A percentile compares a stretch with the other conserved stretches of the same genome.
Conservation (phyloP, 352 stramenopile species). For the Phytophthora boehmeriae region DNA sequence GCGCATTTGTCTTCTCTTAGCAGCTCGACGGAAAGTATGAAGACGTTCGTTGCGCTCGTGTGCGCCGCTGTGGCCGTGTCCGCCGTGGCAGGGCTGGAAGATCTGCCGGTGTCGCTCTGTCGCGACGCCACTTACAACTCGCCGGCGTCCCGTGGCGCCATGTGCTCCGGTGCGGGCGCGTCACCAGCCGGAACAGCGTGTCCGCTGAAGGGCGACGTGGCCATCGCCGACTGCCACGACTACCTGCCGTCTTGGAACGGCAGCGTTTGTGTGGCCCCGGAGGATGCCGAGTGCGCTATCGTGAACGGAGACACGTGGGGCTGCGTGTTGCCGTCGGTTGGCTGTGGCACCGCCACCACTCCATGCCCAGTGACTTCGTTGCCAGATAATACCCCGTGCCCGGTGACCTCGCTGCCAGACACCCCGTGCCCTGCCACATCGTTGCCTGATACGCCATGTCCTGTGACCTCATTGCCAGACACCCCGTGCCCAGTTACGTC, state of each 20-base stretch:
- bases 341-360: slow-evolving; percentile 24
- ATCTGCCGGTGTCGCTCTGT: slow-evolving; percentile 46
- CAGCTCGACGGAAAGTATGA: slow-evolving; percentile 35
- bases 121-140: slow-evolving; percentile 51
- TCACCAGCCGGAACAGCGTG: slow-evolving; percentile 34
- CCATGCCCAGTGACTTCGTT: slow-evolving; percentile 20
- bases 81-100: slow-evolving; percentile 28
- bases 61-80: slow-evolving; percentile 36
- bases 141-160: slow-evolving; percentile 28
- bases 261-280: slow-evolving; percentile 37
- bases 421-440: slow-evolving; percentile 17
- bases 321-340: slow-evolving; percentile 35
- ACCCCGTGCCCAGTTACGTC: slow-evolving; percentile 17
- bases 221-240: slow-evolving; percentile 38
- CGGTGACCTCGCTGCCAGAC: slow-evolving; percentile 15
- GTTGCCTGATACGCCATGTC: slow-evolving; percentile 16
- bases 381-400: slow-evolving; percentile 20
- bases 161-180: slow-evolving; percentile 32
- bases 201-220: slow-evolving; percentile 38
- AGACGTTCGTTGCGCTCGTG: slow-evolving; percentile 41
- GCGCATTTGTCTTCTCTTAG: not conserved
- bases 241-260: slow-evolving; percentile 55
- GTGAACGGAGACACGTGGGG: slow-evolving; percentile 44
- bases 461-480: slow-evolving; percentile 7
- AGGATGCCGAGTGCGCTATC: slow-evolving; percentile 48